Base-by-base conservation (phyloP, 1,284 basidiomycete genomes). In the Cryptococcus wingfieldii region DNA sequence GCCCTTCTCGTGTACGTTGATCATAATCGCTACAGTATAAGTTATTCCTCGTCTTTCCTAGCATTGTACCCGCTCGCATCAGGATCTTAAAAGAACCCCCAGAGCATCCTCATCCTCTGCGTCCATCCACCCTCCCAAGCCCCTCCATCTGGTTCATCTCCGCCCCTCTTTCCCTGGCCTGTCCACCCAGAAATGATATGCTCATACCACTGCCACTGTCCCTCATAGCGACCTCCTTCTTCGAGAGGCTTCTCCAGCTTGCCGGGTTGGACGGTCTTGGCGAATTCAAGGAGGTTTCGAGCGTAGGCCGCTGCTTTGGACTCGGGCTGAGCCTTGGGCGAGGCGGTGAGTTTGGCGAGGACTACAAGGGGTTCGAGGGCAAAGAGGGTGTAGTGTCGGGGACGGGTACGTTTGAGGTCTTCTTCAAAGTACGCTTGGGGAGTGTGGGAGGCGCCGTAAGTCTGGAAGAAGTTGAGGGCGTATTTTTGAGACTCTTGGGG, bases 111-210 rank as follows among this genome's bases (percentile, higher is more conserved):
- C 39, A 61, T 57, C 27, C 58, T 61, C 55, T 61, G 55, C 44
- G 63, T 64, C 67, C 68, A 72, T 0, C 65, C 70, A 25, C 60
- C 61, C 25, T 65, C 59, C 70, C 70, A 72, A 1, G 50, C 59
- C 9, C 44, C 51, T 1, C 66, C 65, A 45, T 69, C 61, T 4
- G 64, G 63, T 28, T 64, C 64, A n/a, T 42, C 5, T 52, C 53
- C 5, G 51, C 34, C 27, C 53, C 57, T 4, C 19, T 18, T n/a
- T 34, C 31, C 10, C 41, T 37, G 14, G 2, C 59, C 61, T 2
- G n/a, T 46, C 68, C 64, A 68, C 10, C 56, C 46, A 5, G 28
- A 34, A n/a, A 72, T 51, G 37, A 65, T 57, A 42, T 59, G 60
- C 27, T 64, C 58, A 43, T 66, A 69, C 66, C 66, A 71, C 10